Evolutionary conservation across 2,329 filamentous ascomycete genomes (phyloP).

Genomic region (Fusarium agapanthi): DNA sequence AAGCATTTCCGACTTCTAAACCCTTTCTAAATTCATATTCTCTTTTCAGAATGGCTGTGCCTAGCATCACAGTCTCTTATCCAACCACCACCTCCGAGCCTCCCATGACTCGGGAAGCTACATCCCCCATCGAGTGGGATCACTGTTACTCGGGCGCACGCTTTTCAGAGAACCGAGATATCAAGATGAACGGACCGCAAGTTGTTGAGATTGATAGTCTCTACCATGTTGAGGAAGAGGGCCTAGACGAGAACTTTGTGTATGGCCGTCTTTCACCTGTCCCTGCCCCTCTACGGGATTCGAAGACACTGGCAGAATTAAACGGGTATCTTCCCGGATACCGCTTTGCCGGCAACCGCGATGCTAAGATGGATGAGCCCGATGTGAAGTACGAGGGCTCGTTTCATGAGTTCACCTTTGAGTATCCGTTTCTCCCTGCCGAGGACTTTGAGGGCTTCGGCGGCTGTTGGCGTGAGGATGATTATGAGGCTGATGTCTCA

Average conservation of each 20-base stretch:
- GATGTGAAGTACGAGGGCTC: neutral
- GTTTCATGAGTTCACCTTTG: neutral
- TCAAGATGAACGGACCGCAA: neutral
- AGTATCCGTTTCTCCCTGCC: neutral
- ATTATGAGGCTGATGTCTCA: neutral
- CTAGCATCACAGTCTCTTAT: neutral
- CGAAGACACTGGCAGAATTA: neutral
- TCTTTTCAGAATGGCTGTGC: neutral
- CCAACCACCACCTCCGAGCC: neutral
- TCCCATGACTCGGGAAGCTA: neutral
- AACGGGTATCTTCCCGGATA: neutral
- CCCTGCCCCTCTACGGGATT: neutral
- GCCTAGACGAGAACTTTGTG: neutral
- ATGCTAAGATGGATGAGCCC: neutral
- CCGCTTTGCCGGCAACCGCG: neutral
- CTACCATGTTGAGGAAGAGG: neutral
- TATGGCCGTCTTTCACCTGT: neutral
- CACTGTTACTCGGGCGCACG: neutral
- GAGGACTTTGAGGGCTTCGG: neutral
- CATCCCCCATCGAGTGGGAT: neutral
- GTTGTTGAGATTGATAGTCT: accelerated
- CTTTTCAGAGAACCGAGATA: neutral
- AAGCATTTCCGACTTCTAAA: neutral
- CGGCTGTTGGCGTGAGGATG: neutral
- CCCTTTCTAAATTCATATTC: no score